phyloP scores from a whole-genome alignment of 139 green algal species.

The Spirogloea muscicola region DNA sequence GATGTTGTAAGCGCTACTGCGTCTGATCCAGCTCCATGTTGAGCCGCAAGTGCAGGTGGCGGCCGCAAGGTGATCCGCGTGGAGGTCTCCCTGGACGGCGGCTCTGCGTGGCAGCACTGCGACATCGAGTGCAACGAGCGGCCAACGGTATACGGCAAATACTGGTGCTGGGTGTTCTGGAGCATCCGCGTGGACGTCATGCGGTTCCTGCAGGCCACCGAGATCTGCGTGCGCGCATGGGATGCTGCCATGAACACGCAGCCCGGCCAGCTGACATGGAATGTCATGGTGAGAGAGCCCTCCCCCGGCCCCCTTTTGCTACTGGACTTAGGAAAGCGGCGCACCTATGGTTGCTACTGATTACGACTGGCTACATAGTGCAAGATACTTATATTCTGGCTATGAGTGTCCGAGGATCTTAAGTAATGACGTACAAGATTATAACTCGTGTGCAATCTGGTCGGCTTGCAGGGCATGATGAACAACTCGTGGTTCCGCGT shows the following conservation, averaged over 20 bases:
- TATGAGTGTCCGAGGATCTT: no score
- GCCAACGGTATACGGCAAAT: conserved; percentile 63
- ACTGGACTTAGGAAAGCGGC: background rate
- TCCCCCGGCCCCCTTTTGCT: background rate
- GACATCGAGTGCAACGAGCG: conserved; percentile 56
- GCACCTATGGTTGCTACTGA: background rate
- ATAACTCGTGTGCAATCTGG: no score
- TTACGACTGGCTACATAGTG: background rate
- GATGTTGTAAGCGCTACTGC: no score
- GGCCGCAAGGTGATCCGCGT: conserved; percentile 85
- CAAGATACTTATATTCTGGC: conserved; percentile 7
- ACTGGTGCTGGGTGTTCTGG: conserved; percentile 69
- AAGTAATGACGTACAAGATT: no score
- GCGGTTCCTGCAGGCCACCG: background rate
- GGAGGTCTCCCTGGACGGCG: conserved; percentile 88
- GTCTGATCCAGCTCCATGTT: no score
- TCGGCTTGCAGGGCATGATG: conserved; percentile 78
- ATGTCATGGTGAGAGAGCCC: conserved; percentile 71
- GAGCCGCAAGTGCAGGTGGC: conserved; percentile 52
- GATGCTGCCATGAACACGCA: conserved; percentile 57
- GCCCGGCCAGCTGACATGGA: conserved; percentile 77
- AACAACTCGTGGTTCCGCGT: conserved; percentile 91
- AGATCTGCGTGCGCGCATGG: conserved; percentile 50
- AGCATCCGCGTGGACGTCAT: conserved; percentile 2
- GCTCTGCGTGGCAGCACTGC: conserved; percentile 70